A percentile compares a stretch with the other conserved stretches of the same genome.
Conservation (phyloP, 2,329 filamentous ascomycete species). For the Epicoccum sorghinum region DNA sequence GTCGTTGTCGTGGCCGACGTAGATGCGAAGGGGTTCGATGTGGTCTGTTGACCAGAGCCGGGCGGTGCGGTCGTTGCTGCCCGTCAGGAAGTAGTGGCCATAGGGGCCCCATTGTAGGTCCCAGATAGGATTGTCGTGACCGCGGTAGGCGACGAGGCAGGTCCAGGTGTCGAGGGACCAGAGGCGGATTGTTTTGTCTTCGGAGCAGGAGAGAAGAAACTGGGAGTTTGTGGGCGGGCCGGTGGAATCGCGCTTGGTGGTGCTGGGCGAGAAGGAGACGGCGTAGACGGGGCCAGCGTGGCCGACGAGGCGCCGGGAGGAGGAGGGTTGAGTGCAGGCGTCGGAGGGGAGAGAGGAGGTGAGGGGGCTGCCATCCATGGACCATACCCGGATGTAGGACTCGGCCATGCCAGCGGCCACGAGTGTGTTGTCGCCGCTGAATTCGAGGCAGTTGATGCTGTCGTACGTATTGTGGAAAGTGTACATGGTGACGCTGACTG, state of each 20-base stretch:
- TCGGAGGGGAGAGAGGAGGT: conserved; percentile 66
- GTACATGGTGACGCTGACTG: conserved; percentile 92
- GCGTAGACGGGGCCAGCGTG: conserved; percentile 90
- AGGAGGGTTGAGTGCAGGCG: conserved; percentile 63
- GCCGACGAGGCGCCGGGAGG: conserved; percentile 79
- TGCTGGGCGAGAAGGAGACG: conserved; percentile 83
- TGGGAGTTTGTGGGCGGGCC: conserved; percentile 67
- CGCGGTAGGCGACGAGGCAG: conserved; percentile 93
- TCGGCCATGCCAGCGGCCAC: conserved; percentile 90
- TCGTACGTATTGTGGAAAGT: conserved; percentile 97
- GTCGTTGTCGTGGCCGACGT: conserved; percentile 90
- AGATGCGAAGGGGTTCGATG: conserved; percentile 83
- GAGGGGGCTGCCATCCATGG: conserved; percentile 82
- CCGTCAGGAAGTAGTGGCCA: conserved; percentile 92
- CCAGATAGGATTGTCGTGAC: conserved; percentile 88
- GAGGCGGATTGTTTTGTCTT: conserved; percentile 84
- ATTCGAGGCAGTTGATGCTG: conserved; percentile 91
- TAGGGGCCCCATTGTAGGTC: conserved; percentile 89
- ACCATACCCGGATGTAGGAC: conserved; percentile 96
- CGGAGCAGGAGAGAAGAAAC: conserved; percentile 84
- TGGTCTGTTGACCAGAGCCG: conserved; percentile 93
- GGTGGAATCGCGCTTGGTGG: conserved; percentile 54
- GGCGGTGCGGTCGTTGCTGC: conserved; percentile 86
- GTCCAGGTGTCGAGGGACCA: conserved; percentile 93
- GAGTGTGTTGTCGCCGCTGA: conserved; percentile 86